Conservation (phyloP, 148 eudicot species). For the Tetragonia tetragonoides region DNA sequence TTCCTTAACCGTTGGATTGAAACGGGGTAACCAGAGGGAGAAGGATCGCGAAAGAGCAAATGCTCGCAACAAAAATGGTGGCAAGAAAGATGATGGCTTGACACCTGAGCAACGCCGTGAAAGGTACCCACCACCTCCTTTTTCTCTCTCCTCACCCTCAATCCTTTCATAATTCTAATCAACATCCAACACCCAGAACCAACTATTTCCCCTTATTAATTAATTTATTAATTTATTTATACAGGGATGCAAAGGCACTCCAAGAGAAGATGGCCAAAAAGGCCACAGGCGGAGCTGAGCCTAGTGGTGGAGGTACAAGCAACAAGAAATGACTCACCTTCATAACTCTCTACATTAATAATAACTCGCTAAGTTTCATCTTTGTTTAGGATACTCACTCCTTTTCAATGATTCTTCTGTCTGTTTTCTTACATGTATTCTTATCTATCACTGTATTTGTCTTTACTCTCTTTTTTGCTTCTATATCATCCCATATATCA, state of each 20-base stretch:
- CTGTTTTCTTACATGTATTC: background rate
- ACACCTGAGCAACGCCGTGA: slow-evolving; percentile 97
- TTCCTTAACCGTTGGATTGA: slow-evolving; percentile 21
- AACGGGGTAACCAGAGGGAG: slow-evolving; percentile 63
- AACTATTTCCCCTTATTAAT: too few species aligned
- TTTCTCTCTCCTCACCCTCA: background rate
- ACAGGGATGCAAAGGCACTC: slow-evolving; percentile 89
- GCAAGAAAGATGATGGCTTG: slow-evolving; percentile 81
- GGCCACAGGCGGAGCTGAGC: slow-evolving; percentile 45
- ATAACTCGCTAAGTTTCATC: background rate
- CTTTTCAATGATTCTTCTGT: background rate
- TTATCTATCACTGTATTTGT: background rate
- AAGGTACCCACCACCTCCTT: slow-evolving; percentile 41
- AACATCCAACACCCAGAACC: too few species aligned
- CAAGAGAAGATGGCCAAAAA: slow-evolving; percentile 89
- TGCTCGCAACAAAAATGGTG: slow-evolving; percentile 49
- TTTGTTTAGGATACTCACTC: background rate
- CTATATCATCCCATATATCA: background rate
- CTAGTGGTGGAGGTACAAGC: slow-evolving; percentile 62
- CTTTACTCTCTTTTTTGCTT: background rate
- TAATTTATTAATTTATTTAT: background rate
- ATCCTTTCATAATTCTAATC: too few species aligned
- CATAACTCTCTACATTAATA: too few species aligned
- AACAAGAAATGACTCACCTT: slow-evolving; percentile 52
- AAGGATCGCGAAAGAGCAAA: slow-evolving; percentile 62